Evolutionary conservation across 2,329 filamentous ascomycete species (phyloP), one percentile per base, ranked within the genome.

Genomic region (Whalleya microplaca): DNA sequence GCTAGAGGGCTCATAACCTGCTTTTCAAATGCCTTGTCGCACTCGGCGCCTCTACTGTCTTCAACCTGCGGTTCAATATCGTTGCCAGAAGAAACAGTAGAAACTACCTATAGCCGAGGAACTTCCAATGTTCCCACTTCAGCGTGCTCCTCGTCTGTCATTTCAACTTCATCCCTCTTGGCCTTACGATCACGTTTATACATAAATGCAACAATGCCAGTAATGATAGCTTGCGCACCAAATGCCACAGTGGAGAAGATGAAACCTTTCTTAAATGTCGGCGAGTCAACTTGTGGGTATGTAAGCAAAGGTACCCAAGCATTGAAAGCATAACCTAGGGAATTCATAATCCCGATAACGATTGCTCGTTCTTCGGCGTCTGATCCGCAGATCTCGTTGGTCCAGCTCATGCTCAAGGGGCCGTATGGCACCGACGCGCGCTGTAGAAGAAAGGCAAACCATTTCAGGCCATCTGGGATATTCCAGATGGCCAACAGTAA

Each of bases 301-400:
- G 69, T 66, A 12, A 72, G 50, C 1, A 74, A 55, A 0, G 71
- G 70, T 1, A 75, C 70, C 69, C 72, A 76, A 4, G 69, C 69
- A 53, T 71, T 72, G 53, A 75, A 75, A 0, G 72, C 73, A 48
- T 71, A 75, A 8, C 69, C 68, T 46, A 76, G 64, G 0, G 72
- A 68, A 20, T 75, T 72, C 73, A 78, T 77, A 6, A 75, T 73
- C 1, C 74, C 73, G 16, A 78, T 72, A 4, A 76, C 73, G 7
- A 78, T 64, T 3, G 75, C 72, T 1, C 76, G 73, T 37, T 76
- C 75, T 64, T 78, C 75, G 6, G 74, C 73, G 32, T 77, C 75
- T 10, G 64, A 60, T 2, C 70, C 65, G 47, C 72, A 74, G 9
- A 72, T 71, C 53, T 73, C 66, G 51, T 76, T 77, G 4, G 73